Base-by-base conservation (phyloP, 2,329 filamentous ascomycete species). In the Cryphonectria japonica region DNA sequence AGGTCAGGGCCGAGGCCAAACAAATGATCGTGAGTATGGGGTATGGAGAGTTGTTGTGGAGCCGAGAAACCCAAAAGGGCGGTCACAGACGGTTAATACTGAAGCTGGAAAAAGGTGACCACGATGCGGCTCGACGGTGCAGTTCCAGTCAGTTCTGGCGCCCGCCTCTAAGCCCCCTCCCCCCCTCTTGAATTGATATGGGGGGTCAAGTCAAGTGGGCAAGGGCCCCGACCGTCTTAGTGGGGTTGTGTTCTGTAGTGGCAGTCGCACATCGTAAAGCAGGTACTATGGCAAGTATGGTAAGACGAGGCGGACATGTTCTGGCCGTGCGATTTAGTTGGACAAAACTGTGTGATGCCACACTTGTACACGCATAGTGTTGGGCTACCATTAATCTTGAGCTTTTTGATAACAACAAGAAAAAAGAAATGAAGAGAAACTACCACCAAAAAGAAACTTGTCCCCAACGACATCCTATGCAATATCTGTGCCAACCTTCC, bases 31-130 rank as follows among this genome's bases (percentile, higher is more conserved):
- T 65, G 63, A 65, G 63, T 65, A 32, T 52, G 43, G 43, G 29
- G 63, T 52, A 34, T 22, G 26, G 39, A n/a, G 57, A 34, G 34
- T 4, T 64, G 22, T 11, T 39, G 57, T 61, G 66, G 66, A 37
- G 52, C 8, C 64, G 54, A n/a, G 50, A 46, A 26, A 61, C 11
- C 22, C 34, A 39, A 72, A 72, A 70, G 68, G 71, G 71, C 71
- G 68, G 68, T 72, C 71, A 70, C 71, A 60, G 69, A 63, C 61
- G 60, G 41, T 34, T 41, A 66, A 3, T n/a, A 62, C 34, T 37
- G 46, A 34, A 43, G 65, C 41, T 37, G 64, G 63, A 41, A 63
- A 32, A 34, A 60, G 39, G 41, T 26, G 41, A 29, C n/a, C 52
- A 68, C 46, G 68, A 67, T 61, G 41, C 29, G 39, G 16, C n/a